Conservation (phyloP, 768 basidiomycete genomes). For the Lactarius quietus region DNA sequence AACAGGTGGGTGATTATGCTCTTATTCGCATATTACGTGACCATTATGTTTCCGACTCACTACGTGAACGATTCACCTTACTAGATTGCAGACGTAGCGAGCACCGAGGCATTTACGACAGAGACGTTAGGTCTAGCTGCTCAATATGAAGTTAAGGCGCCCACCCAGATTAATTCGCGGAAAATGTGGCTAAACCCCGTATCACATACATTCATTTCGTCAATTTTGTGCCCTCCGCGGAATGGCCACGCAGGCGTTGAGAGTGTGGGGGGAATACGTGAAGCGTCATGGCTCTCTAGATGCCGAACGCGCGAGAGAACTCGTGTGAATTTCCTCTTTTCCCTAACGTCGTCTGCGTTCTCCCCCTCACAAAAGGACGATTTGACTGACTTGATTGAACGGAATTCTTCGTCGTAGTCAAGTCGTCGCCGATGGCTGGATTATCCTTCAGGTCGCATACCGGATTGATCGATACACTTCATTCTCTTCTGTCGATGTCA, state of each 20-base stretch:
- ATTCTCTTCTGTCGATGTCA: not conserved
- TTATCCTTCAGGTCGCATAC: constrained; percentile 2
- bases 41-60: not conserved
- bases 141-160: constrained; percentile 2
- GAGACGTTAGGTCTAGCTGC: constrained; percentile 5
- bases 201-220: not conserved
- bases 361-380: not conserved
- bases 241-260: not conserved
- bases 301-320: not conserved
- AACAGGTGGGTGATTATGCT: not conserved
- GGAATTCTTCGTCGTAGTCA: not conserved
- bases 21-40: not conserved
- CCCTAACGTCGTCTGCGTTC: not conserved
- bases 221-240: not conserved
- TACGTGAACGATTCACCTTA: too few species aligned
- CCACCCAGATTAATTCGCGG: not conserved
- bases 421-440: constrained; percentile 8
- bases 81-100: not conserved
- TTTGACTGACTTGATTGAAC: not conserved
- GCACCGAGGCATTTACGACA: constrained; percentile 3
- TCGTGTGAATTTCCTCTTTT: not conserved
- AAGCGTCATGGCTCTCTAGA: not conserved
- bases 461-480: not conserved
- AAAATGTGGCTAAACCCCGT: not conserved
- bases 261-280: constrained; percentile 6